phyloP scores from a whole-genome alignment of 805 yeast genomes.

The Starmerella tilneyi region DNA sequence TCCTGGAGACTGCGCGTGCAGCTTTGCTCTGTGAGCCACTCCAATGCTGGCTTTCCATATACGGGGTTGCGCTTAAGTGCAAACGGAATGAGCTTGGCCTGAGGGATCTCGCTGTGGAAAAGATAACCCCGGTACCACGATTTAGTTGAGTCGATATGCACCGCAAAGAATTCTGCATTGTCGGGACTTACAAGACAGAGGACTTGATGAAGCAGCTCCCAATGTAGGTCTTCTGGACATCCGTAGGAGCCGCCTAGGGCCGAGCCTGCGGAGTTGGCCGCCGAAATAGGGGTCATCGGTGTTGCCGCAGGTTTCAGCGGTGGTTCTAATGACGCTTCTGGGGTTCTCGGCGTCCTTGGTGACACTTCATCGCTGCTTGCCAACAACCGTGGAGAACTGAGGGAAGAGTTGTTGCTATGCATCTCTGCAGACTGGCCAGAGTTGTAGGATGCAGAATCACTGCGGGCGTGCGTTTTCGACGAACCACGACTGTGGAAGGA shows the following conservation, averaged over 20 bases:
- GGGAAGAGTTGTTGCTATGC: neutral
- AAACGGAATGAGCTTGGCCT: neutral
- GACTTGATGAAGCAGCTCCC: neutral
- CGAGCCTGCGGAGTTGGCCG: neutral
- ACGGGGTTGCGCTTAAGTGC: neutral
- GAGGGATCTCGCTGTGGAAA: neutral
- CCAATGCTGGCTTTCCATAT: neutral
- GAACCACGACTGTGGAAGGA: slow-evolving; percentile 1
- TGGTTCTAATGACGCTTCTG: neutral
- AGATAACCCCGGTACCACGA: slow-evolving; percentile 2
- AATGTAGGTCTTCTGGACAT: neutral
- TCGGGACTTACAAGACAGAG: neutral
- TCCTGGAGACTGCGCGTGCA: neutral
- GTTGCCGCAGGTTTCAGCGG: neutral
- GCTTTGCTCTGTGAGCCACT: neutral
- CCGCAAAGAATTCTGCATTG: neutral
- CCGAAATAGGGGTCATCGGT: neutral
- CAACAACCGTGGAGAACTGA: neutral
- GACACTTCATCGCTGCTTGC: neutral
- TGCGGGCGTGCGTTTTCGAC: neutral
- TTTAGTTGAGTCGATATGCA: neutral
- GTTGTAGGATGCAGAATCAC: neutral
- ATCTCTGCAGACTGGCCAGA: neutral
- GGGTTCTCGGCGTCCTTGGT: neutral
- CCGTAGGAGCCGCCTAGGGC: too few relatives aligned